These are phyloP conservation scores for Apiospora sp. DNA, from an alignment of 2,329 filamentous ascomycete genomes.

Conservation along the genomic window DNA sequence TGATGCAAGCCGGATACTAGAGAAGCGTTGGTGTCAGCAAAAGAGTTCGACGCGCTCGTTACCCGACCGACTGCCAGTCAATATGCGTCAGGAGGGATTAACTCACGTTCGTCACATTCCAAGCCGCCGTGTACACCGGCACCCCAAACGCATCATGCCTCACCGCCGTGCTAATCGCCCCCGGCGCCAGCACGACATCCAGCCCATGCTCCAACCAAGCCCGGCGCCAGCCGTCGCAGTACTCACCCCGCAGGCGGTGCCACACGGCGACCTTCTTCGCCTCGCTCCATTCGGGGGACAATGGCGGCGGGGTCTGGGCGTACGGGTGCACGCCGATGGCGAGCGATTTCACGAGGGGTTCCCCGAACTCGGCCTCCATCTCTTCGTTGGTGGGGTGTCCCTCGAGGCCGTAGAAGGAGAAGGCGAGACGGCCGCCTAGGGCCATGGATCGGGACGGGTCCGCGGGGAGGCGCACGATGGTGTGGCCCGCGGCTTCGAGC, in stretches of 20 bases:
- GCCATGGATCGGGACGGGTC: constrained; percentile 42
- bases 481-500: constrained; percentile 54
- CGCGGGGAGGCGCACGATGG: constrained; percentile 45
- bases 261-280: constrained; percentile 51
- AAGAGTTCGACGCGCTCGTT: too few relatives aligned
- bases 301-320: constrained; percentile 39
- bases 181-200: constrained; percentile 58
- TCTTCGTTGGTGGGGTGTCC: constrained; percentile 40
- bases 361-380: constrained; percentile 44
- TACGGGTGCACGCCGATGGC: constrained; percentile 31
- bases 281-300: constrained; percentile 45
- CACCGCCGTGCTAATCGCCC: constrained; percentile 58
- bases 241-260: constrained; percentile 39
- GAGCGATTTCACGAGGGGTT: constrained; percentile 53
- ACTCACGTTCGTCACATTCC: constrained; percentile 61
- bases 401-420: constrained; percentile 47
- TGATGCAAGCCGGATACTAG: constrained; percentile 58
- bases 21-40: not conserved
- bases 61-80: too few relatives aligned
- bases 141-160: constrained; percentile 58
- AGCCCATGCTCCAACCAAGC: constrained; percentile 51
- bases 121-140: constrained; percentile 55
- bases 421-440: constrained; percentile 43
- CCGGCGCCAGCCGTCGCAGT: constrained; percentile 51
- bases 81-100: not conserved